phyloP scores from a whole-genome alignment of 768 basidiomycete species.

The Tricholoma hemisulphureum region DNA sequence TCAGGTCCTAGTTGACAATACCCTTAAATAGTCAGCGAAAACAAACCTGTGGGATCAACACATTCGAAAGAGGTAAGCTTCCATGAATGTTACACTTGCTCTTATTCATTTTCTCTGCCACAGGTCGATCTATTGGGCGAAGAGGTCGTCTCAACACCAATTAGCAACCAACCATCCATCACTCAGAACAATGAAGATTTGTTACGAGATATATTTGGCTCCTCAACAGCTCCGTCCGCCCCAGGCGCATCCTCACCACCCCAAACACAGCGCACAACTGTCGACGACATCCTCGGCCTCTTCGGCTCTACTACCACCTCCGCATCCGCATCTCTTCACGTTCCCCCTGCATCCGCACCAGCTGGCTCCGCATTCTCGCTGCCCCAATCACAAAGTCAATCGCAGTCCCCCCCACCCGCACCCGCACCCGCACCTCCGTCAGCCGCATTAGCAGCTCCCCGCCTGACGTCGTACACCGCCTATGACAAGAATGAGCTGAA shows the following conservation, averaged over 20 bases:
- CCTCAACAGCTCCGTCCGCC: constrained; percentile 37
- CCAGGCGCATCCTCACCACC: constrained; percentile 40
- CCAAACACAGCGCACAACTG: constrained; percentile 53
- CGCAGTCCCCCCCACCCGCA: constrained; percentile 15
- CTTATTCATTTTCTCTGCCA: constrained; percentile 6
- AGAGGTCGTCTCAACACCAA: constrained; percentile 47
- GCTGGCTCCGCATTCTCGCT: constrained; percentile 37
- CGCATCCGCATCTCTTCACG: constrained; percentile 18
- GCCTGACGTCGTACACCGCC: constrained; percentile 73
- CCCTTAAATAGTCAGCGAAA: constrained; percentile 74
- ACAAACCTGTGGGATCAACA: constrained; percentile 93
- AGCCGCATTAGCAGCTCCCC: constrained; percentile 40
- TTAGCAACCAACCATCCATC: constrained; percentile 42
- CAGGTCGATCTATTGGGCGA: constrained; percentile 82
- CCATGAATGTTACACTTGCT: constrained; percentile 1
- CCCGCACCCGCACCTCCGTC: constrained; percentile 33
- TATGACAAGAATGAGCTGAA: constrained; percentile 91
- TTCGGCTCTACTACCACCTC: constrained; percentile 53
- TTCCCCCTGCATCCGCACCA: constrained; percentile 11
- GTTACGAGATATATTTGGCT: constrained; percentile 90
- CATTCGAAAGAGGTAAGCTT: constrained; percentile 65
- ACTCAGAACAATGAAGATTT: constrained; percentile 77
- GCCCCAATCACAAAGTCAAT: constrained; percentile 37
- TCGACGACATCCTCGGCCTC: constrained; percentile 89
- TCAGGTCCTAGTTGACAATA: not conserved